Conservation (phyloP, 495 filamentous ascomycete species). For the Monascus purpureus region DNA sequence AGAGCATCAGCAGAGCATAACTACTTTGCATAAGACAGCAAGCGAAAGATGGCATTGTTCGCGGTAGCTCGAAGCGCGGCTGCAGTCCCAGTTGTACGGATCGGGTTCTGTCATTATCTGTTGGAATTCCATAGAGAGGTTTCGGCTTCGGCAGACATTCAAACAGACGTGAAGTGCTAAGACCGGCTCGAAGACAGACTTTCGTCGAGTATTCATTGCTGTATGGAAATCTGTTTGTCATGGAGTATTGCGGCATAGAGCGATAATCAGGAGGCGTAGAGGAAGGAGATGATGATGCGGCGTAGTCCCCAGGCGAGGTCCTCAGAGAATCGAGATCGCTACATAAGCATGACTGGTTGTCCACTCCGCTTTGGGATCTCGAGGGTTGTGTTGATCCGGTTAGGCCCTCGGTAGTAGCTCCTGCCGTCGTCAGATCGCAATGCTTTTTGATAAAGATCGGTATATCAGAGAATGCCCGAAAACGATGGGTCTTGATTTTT, state of each 20-base stretch:
- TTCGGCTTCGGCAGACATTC: conserved; percentile 36
- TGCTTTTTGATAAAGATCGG: conserved; percentile 45
- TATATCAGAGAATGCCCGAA: conserved; percentile 45
- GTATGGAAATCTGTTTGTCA: conserved; percentile 33
- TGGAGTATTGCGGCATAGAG: conserved; percentile 17
- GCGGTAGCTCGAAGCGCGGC: conserved; percentile 23
- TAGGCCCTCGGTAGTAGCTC: conserved; percentile 12
- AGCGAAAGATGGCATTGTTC: conserved; percentile 47
- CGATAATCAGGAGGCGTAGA: conserved; percentile 24
- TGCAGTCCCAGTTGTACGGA: no score
- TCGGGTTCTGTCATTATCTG: conserved; percentile 2
- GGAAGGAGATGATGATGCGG: conserved; percentile 21
- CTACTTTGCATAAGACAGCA: conserved; percentile 51
- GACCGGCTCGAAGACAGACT: conserved; percentile 36
- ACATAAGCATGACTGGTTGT: conserved; percentile 18
- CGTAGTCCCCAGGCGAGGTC: conserved; percentile 22
- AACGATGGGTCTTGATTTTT: conserved; percentile 46
- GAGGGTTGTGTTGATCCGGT: conserved; percentile 14
- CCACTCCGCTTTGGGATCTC: conserved; percentile 13
- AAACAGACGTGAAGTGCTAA: conserved; percentile 38
- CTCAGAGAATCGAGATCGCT: conserved; percentile 19
- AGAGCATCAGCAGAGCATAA: conserved; percentile 46
- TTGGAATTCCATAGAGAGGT: conserved; percentile 9
- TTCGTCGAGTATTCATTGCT: conserved; percentile 38
- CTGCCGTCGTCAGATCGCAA: conserved; percentile 36